Conservation (phyloP, 202 grass and related monocot genomes). For the Schoenoplectus tabernaemontani region DNA sequence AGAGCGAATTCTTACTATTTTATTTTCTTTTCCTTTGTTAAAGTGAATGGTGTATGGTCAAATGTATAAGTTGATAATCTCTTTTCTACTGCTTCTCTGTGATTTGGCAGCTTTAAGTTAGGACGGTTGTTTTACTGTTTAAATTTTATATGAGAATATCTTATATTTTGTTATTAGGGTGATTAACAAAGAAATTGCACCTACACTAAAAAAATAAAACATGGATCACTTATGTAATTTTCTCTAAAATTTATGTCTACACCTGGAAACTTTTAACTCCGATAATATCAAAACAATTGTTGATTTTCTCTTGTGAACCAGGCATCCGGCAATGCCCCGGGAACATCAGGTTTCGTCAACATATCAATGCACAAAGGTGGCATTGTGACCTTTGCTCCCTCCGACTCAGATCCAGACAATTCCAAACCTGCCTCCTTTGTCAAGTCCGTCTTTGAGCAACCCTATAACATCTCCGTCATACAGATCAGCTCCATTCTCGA, state of each 20-base stretch:
- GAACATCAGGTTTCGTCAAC: conserved; percentile 30
- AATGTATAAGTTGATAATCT: not conserved
- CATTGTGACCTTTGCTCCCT: conserved; percentile 26
- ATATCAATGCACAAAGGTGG: conserved; percentile 17
- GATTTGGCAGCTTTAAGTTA: not conserved
- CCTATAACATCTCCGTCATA: conserved; percentile 50
- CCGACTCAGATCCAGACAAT: not conserved
- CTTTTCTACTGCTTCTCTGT: not conserved
- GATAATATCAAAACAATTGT: not conserved
- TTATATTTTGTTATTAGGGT: not conserved
- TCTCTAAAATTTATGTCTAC: not conserved
- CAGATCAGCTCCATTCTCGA: conserved; percentile 45
- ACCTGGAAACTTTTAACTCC: not conserved
- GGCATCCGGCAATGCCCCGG: conserved; percentile 30
- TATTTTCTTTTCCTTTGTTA: not conserved
- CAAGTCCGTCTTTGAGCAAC: conserved; percentile 33
- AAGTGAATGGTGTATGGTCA: not conserved
- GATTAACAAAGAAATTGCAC: not conserved
- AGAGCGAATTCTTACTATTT: not conserved
- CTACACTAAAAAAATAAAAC: not conserved
- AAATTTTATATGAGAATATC: not conserved
- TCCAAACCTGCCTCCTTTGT: conserved; percentile 22
- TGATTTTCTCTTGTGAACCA: conserved; percentile 8
- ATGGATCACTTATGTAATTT: not conserved
- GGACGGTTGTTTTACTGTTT: not conserved